Conservation (phyloP, 768 basidiomycete species). For the Suillus occidentalis region DNA sequence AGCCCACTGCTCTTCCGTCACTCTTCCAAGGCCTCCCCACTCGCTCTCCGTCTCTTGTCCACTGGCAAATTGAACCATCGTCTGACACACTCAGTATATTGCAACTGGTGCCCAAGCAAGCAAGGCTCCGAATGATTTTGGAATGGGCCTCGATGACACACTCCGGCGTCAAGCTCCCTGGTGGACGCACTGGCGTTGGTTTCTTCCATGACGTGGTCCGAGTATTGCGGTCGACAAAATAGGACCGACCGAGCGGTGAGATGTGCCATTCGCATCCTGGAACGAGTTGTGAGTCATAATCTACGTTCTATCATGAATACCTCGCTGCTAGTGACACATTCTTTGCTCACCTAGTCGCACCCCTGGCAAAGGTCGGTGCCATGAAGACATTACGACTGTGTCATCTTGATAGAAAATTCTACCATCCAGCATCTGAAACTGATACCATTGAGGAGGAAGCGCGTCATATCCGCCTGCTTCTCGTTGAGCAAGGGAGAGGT, state of each 20-base stretch:
- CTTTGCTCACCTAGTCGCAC: too few species aligned
- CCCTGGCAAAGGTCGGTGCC: too few species aligned
- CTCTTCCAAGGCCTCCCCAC: neutral
- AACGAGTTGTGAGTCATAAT: neutral
- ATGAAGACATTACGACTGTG: too few species aligned
- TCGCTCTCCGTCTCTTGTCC: neutral
- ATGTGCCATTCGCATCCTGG: neutral
- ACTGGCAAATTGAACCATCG: neutral
- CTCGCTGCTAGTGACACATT: too few species aligned
- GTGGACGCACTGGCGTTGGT: neutral
- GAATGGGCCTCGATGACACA: neutral
- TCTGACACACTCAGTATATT: neutral
- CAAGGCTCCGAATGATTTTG: neutral
- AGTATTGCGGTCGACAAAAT: neutral
- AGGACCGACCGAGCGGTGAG: neutral
- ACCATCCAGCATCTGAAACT: too few species aligned
- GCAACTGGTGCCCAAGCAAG: neutral
- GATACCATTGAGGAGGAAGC: too few species aligned
- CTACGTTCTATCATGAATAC: neutral
- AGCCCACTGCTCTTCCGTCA: neutral
- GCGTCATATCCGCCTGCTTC: neutral
- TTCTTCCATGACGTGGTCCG: neutral
- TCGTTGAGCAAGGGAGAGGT: neutral
- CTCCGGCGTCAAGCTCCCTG: neutral
- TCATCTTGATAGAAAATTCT: too few species aligned